Percentiles rank a stretch among this genome's conserved stretches.
These are phyloP conservation scores for Alternaria tenuissima DNA, from an alignment of 2,329 filamentous ascomycete species.

Conservation along the genomic window DNA sequence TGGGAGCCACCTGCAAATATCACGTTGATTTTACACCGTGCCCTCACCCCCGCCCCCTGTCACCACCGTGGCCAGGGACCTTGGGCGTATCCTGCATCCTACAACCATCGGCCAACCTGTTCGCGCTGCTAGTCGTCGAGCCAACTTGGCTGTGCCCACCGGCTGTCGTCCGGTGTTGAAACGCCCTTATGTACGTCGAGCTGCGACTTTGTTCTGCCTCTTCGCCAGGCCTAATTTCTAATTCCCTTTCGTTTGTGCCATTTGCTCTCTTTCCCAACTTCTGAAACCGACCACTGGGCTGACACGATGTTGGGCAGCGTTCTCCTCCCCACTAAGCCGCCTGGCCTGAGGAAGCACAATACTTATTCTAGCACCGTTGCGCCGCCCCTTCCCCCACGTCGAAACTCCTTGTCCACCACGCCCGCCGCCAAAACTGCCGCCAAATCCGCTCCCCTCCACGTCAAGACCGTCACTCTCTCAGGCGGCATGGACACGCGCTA, in stretches of 20 bases:
- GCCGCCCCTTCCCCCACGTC: slow-evolving; percentile 39
- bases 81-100: slow-evolving; percentile 24
- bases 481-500: slow-evolving; percentile 47
- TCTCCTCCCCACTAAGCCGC: slow-evolving; percentile 34
- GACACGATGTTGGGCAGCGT: slow-evolving; percentile 48
- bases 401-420: slow-evolving; percentile 30
- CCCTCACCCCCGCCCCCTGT: slow-evolving; percentile 16
- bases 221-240: slow-evolving; percentile 32
- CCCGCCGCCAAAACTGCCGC: slow-evolving; percentile 32
- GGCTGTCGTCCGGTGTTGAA: slow-evolving; percentile 12
- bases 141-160: slow-evolving; percentile 14
- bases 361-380: slow-evolving; percentile 29
- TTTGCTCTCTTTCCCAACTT: slow-evolving; percentile 8
- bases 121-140: slow-evolving; percentile 20
- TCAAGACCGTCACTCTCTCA: slow-evolving; percentile 31
- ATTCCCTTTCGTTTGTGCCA: slow-evolving; percentile 23
- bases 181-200: slow-evolving; percentile 47
- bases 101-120: slow-evolving; percentile 27
- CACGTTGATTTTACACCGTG: slow-evolving; percentile 20
- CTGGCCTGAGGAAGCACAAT: slow-evolving; percentile 27
- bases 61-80: slow-evolving; percentile 22
- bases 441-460: slow-evolving; percentile 30
- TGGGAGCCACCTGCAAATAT: slow-evolving; percentile 20
- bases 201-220: slow-evolving; percentile 37
- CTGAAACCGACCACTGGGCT: slow-evolving; percentile 25